Conservation (phyloP, 75 land plant species). For the Isoetes taiwanensis region DNA sequence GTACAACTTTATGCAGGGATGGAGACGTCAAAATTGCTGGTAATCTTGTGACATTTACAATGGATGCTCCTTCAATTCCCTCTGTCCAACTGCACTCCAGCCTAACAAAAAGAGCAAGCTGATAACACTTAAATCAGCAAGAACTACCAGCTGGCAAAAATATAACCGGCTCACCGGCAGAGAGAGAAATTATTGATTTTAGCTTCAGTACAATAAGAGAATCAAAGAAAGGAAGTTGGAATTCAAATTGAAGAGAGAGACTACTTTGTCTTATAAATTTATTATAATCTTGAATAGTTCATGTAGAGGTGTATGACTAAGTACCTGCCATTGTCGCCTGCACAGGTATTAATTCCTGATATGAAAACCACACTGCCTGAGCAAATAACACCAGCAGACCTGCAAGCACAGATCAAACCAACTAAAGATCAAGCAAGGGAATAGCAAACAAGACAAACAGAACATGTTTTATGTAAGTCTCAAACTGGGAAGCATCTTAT, state of each 20-base stretch:
- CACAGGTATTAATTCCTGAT: slow-evolving; percentile 7
- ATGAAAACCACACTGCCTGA: slow-evolving; percentile 11
- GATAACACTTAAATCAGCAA: no score
- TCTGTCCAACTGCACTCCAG: slow-evolving; percentile 17
- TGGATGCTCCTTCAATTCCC: not conserved
- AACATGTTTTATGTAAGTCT: not conserved
- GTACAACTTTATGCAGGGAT: slow-evolving; percentile 12
- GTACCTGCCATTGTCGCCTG: not conserved
- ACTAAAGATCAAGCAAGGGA: not conserved
- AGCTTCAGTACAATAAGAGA: no score
- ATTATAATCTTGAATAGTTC: no score
- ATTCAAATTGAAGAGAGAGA: not conserved
- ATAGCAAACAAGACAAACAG: not conserved
- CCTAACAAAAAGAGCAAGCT: not conserved
- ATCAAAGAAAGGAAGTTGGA: not conserved
- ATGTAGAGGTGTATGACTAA: not conserved
- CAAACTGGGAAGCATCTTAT: not conserved
- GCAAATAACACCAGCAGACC: slow-evolving; percentile 7
- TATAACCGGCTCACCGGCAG: no score
- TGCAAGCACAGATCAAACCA: slow-evolving; percentile 8
- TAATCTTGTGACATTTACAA: slow-evolving; percentile 13
- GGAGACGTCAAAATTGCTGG: slow-evolving; percentile 15
- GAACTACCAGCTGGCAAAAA: no score
- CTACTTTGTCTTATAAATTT: no score
- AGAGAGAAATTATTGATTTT: no score